phyloP scores from a whole-genome alignment of 2,329 filamentous ascomycete species.

The Eutypa lata region DNA sequence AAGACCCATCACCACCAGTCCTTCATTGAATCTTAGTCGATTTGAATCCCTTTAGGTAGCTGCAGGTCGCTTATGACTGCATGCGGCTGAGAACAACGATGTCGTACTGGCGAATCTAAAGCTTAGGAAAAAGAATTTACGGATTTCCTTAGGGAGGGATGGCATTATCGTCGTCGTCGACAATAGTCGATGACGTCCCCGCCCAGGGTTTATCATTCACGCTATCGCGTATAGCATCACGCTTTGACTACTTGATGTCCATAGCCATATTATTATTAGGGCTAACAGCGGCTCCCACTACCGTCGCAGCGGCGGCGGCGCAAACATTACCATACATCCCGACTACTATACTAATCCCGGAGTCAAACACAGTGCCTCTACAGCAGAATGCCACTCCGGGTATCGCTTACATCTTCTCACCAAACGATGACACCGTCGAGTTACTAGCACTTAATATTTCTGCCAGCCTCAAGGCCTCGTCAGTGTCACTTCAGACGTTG shows the following conservation, averaged over 20 bases:
- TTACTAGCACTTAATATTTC: constrained; percentile 67
- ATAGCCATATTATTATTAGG: constrained; percentile 16
- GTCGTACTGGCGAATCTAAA: not conserved
- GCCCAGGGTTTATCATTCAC: not conserved
- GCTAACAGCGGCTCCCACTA: constrained; percentile 14
- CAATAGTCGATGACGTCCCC: not conserved
- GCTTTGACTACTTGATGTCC: not conserved
- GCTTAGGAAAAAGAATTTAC: not conserved
- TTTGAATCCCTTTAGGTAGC: not conserved
- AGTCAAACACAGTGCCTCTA: constrained; percentile 39
- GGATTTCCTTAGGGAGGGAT: not conserved
- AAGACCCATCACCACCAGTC: too few relatives aligned
- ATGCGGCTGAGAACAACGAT: not conserved
- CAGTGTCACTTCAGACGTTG: constrained; percentile 44
- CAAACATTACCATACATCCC: constrained; percentile 71
- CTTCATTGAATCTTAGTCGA: not conserved
- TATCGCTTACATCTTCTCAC: constrained; percentile 68
- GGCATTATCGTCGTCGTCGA: not conserved
- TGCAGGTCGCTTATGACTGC: not conserved
- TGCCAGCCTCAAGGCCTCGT: constrained; percentile 46
- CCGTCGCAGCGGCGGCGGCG: constrained; percentile 34
- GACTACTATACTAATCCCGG: constrained; percentile 64
- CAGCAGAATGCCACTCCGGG: constrained; percentile 34
- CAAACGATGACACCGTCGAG: constrained; percentile 45
- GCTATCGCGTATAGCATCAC: constrained; percentile 12